These are phyloP conservation scores for Trypanosoma brucei DNA, from an alignment of 208 protist species.

Conservation along the genomic window DNA sequence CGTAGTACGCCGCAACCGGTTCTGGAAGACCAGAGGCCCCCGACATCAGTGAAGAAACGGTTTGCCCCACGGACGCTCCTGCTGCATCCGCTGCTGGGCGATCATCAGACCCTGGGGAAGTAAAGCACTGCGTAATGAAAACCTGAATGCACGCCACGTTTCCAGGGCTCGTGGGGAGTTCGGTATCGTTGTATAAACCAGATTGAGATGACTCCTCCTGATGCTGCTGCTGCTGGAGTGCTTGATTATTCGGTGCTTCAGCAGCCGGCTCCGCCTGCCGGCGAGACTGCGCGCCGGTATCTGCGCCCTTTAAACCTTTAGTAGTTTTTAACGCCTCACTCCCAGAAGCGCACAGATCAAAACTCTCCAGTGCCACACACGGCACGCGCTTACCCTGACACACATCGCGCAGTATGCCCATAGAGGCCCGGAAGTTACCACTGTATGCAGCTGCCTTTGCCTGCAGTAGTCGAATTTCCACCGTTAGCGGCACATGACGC, in stretches of 20 bases:
- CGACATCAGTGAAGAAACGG: background rate
- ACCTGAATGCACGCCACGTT: conserved; percentile 34
- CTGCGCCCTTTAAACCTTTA: conserved; percentile 10
- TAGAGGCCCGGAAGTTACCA: conserved; percentile 54
- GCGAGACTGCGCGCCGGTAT: background rate
- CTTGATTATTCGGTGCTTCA: background rate
- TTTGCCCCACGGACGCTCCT: background rate
- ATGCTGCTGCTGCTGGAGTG: conserved; percentile 7
- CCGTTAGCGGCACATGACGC: conserved; percentile 32
- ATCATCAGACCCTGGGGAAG: background rate
- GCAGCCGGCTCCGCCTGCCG: conserved; percentile 5
- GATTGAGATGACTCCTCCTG: background rate
- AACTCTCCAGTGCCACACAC: conserved; percentile 15
- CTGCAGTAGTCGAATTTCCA: conserved; percentile 60
- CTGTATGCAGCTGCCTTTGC: conserved; percentile 49
- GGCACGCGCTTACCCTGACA: conserved; percentile 56
- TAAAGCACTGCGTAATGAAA: conserved; percentile 38
- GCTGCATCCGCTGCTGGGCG: background rate
- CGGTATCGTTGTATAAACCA: conserved; percentile 35
- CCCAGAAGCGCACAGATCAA: conserved; percentile 12
- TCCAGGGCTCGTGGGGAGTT: conserved; percentile 27
- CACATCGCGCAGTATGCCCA: conserved; percentile 45
- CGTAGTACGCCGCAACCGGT: conserved; percentile 37
- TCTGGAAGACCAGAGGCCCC: conserved; percentile 20
- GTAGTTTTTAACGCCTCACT: conserved; percentile 5